A percentile compares a stretch with the other conserved stretches of the same genome.
phyloP scores from a whole-genome alignment of 805 yeast genomes.

The Teunomyces cretensis region DNA sequence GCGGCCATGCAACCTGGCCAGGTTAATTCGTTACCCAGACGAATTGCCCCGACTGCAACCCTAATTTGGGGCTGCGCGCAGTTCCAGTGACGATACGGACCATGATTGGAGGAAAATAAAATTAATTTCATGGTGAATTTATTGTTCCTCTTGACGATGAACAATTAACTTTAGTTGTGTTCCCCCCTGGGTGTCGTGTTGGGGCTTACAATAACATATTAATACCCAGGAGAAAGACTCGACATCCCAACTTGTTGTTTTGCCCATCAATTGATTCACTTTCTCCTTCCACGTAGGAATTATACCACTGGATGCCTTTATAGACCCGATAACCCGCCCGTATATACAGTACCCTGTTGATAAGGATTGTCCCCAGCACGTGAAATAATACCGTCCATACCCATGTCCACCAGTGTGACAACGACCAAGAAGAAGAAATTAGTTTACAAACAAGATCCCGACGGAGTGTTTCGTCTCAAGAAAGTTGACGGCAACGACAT shows the following conservation, averaged over 20 bases:
- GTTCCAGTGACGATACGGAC: neutral
- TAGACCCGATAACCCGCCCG: too few species aligned
- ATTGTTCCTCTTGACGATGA: constrained; percentile 2
- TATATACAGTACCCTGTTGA: too few species aligned
- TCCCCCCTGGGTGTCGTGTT: neutral
- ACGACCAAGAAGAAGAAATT: constrained; percentile 24
- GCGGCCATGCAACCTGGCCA: too few species aligned
- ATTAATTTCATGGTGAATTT: neutral
- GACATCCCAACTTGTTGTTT: too few species aligned
- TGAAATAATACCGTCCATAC: neutral
- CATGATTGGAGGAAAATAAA: constrained; percentile 2
- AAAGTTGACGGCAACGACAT: constrained; percentile 17
- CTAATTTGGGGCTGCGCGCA: neutral
- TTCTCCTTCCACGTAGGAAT: too few species aligned
- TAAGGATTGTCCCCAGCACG: neutral
- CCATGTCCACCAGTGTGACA: constrained; percentile 3
- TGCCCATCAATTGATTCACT: too few species aligned
- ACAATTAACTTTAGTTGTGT: neutral
- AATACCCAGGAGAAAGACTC: too few species aligned
- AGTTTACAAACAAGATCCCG: constrained; percentile 37
- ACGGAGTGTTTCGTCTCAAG: constrained; percentile 38
- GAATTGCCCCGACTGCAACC: neutral
- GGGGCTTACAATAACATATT: too few species aligned
- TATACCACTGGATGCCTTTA: too few species aligned
- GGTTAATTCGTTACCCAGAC: too few species aligned